phyloP scores from a whole-genome alignment of 192 early-diverging fungal genomes.

The Rhizophagus prolifer region DNA sequence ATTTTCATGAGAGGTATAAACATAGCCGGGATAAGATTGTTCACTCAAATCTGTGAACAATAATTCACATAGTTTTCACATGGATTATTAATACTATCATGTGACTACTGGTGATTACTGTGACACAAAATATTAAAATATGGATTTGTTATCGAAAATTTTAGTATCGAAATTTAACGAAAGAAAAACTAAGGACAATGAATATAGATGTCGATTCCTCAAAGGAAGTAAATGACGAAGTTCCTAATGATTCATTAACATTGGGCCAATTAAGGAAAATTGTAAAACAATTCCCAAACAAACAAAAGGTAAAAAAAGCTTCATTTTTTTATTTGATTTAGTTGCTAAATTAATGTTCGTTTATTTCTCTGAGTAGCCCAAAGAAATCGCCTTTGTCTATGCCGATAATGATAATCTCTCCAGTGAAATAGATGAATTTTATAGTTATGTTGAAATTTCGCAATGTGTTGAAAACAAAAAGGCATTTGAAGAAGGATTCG shows the following conservation, averaged over 20 bases:
- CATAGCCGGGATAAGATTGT: too few species aligned
- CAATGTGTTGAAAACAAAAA: constrained; percentile 43
- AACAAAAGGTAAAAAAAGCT: constrained; percentile 44
- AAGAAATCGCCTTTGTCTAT: constrained; percentile 51
- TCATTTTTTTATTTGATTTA: not conserved
- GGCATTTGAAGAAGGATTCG: constrained; percentile 42
- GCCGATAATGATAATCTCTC: constrained; percentile 48
- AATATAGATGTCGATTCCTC: not conserved
- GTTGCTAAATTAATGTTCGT: not conserved
- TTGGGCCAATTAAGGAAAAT: constrained; percentile 54
- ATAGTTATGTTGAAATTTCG: constrained; percentile 50
- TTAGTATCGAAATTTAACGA: not conserved
- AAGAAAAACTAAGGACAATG: not conserved
- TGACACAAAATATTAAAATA: too few species aligned
- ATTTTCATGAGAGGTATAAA: too few species aligned
- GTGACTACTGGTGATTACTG: too few species aligned
- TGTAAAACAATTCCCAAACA: constrained; percentile 51
- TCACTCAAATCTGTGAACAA: too few species aligned
- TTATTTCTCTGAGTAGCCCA: constrained; percentile 24
- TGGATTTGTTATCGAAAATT: too few species aligned
- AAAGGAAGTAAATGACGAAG: constrained; percentile 9
- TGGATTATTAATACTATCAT: too few species aligned
- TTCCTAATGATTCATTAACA: constrained; percentile 45
- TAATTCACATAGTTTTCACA: too few species aligned
- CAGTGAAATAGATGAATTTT: constrained; percentile 62